Evolutionary conservation across 208 protist species (phyloP).

Genomic region (Crithidia thermophila): DNA sequence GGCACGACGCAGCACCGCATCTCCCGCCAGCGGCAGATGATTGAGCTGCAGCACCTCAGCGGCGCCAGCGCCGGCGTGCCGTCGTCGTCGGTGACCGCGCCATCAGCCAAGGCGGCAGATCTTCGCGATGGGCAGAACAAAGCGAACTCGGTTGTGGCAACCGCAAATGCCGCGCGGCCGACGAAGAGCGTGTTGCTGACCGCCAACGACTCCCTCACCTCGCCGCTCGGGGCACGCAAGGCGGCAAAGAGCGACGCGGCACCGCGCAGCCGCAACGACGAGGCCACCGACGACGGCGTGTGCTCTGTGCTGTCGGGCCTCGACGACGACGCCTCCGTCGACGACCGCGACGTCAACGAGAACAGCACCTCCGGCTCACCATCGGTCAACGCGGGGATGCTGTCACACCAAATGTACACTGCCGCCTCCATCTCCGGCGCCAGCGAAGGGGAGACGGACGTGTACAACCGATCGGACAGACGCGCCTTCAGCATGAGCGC

Average conservation of each 20-base stretch:
- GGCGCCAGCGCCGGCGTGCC: background rate
- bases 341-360: background rate
- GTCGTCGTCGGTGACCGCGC: too few relatives aligned
- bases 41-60: constrained; percentile 33
- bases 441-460: constrained; percentile 7
- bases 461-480: background rate
- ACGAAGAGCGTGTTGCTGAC: too few relatives aligned
- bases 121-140: background rate
- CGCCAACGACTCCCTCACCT: background rate
- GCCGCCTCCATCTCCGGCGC: constrained; percentile 14
- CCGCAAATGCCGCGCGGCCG: background rate
- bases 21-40: constrained; percentile 20
- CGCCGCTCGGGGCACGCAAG: background rate
- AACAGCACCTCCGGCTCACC: background rate
- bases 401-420: constrained; percentile 24
- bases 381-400: background rate
- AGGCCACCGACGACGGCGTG: constrained; percentile 37
- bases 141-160: background rate
- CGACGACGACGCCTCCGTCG: constrained; percentile 13
- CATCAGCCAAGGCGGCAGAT: background rate
- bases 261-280: background rate
- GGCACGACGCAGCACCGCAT: constrained; percentile 29
- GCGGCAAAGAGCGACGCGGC: background rate
- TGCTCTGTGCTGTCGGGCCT: constrained; percentile 35
- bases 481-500: background rate